Base-by-base conservation (phyloP, 176 grass and related monocot species). In the Saccharum spontaneum region DNA sequence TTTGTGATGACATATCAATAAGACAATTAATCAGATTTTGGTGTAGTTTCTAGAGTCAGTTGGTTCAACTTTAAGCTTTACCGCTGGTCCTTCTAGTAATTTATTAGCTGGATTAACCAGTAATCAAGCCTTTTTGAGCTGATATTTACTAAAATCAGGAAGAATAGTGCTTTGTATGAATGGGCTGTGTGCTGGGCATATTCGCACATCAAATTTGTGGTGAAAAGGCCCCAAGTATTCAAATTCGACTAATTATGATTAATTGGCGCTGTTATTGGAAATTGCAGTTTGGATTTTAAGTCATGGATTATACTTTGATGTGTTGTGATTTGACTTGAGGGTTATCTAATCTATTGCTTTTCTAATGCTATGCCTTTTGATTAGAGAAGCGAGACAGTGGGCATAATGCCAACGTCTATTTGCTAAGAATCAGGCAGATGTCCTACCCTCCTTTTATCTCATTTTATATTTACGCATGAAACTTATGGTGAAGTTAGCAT, bases 221-320 rank as follows among this genome's bases (percentile, higher is more conserved):
- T 43, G 43, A 50, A 54, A 41, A 73, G 33, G 17, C 5, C 18
- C 50, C 18, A 24, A 28, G 1, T 40, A 45, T 61, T 45, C 43
- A 5, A 11, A 12, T 41, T 79, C 1, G 4, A 52, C 23, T 39
- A 49, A 38, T 63, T 41, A 30, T 20, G 41, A 64, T 33, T 62
- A 11, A 23, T 62, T 38, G 57, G 22, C 7, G 15, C 30, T 26
- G 10, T 37, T 79, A 36, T 61, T 62, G 20, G 20, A 79, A 71
- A 70, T 23, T 86, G 22, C 6, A 61, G 3, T 78, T 79, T 62
- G 18, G 8, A 62, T 63, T 78, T 23, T 23, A 37, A 38, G 9
- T 50, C 14, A 50, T 72, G 54, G 34, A 64, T 64, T 86, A 26
- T 85, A 71, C 7, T 79, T 68, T 72, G 39, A 49, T 63, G 14